Conservation (phyloP, 2,329 filamentous ascomycete species). For the Trichophaea hybrida region DNA sequence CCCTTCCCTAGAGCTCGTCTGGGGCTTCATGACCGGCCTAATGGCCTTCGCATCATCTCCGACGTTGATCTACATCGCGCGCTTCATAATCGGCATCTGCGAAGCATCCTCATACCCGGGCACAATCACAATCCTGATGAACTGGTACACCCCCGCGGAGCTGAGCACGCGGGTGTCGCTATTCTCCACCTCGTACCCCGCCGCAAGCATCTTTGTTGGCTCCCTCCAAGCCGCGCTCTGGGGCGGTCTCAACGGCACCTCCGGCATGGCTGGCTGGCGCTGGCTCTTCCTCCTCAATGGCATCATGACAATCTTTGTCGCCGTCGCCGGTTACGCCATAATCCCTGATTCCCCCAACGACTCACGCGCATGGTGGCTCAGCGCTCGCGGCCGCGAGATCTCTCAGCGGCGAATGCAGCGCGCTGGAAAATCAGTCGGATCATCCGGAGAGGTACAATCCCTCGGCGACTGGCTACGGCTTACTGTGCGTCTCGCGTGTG, state of each 20-base stretch:
- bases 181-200: conserved; percentile 26
- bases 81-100: conserved; percentile 34
- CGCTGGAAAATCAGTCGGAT: background rate
- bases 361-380: conserved; percentile 28
- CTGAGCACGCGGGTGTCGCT: conserved; percentile 35
- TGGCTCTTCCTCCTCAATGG: conserved; percentile 39
- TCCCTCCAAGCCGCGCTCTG: conserved; percentile 36
- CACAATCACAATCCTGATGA: conserved; percentile 33
- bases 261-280: conserved; percentile 34
- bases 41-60: conserved; percentile 33
- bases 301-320: conserved; percentile 31
- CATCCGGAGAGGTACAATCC: background rate
- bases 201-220: conserved; percentile 26
- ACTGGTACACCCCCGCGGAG: conserved; percentile 36
- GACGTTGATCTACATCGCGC: conserved; percentile 32
- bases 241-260: conserved; percentile 31
- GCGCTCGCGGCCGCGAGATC: conserved; percentile 25
- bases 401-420: conserved; percentile 28
- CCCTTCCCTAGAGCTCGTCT: conserved; percentile 33
- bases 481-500: background rate
- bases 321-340: conserved; percentile 29
- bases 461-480: background rate
- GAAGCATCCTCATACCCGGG: conserved; percentile 31
- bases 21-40: conserved; percentile 31
- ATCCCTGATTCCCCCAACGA: conserved; percentile 29